These are phyloP conservation scores for Acrocalymma vagum DNA, from an alignment of 2,329 filamentous ascomycete genomes.

Conservation along the genomic window DNA sequence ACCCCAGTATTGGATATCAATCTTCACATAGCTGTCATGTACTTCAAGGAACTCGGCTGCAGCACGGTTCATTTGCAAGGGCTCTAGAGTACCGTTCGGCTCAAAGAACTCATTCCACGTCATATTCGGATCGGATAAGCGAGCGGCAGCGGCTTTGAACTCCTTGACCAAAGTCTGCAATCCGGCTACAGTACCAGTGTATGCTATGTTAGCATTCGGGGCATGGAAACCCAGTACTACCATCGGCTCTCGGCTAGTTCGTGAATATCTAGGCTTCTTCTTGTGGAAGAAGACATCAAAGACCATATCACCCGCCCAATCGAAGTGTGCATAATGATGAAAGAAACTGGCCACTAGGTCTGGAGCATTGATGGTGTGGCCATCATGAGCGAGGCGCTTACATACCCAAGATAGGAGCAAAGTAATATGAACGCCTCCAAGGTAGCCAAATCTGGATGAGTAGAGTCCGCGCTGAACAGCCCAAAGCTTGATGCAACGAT, in stretches of 20 bases:
- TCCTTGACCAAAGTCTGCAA: constrained; percentile 62
- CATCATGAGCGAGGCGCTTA: constrained; percentile 54
- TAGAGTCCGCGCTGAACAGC: constrained; percentile 70
- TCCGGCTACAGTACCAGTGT: constrained; percentile 63
- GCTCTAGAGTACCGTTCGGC: neutral
- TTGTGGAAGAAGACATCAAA: constrained; percentile 67
- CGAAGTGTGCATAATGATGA: constrained; percentile 66
- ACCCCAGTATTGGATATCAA: constrained; percentile 73
- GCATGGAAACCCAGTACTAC: constrained; percentile 70
- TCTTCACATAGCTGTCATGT: constrained; percentile 65
- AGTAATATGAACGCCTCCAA: constrained; percentile 72
- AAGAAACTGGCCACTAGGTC: constrained; percentile 70
- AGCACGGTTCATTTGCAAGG: constrained; percentile 2
- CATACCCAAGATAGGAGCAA: constrained; percentile 68
- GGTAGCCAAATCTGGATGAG: constrained; percentile 69
- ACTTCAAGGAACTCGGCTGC: constrained; percentile 58
- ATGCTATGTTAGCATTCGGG: constrained; percentile 68
- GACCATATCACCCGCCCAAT: constrained; percentile 65
- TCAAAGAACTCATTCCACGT: constrained; percentile 41
- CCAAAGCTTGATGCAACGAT: constrained; percentile 70
- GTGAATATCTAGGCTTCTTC: constrained; percentile 56
- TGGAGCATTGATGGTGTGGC: constrained; percentile 52
- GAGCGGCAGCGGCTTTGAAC: constrained; percentile 55
- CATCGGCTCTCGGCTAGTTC: constrained; percentile 67
- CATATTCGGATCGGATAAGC: constrained; percentile 44